Percentiles rank a stretch among this genome's conserved stretches.
These are phyloP conservation scores for Daldinia eschscholtzii DNA, from an alignment of 2,329 filamentous ascomycete genomes.

Conservation along the genomic window DNA sequence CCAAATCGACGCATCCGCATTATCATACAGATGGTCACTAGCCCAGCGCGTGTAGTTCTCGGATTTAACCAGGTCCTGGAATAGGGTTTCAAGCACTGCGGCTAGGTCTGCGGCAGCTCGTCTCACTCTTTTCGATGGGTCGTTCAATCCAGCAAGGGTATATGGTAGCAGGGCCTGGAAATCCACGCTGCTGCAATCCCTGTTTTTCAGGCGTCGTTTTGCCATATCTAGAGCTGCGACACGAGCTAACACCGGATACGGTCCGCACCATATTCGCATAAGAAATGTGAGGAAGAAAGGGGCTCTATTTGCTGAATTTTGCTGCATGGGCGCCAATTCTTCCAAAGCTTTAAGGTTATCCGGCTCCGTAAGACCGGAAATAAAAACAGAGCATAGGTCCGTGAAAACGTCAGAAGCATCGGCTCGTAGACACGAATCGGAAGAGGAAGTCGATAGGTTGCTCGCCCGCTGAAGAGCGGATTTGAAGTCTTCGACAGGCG, in stretches of 20 bases:
- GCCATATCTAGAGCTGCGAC: constrained; percentile 76
- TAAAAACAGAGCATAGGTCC: constrained; percentile 70
- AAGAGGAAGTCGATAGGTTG: constrained; percentile 53
- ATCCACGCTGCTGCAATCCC: constrained; percentile 67
- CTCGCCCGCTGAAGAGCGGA: constrained; percentile 46
- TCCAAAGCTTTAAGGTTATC: constrained; percentile 65
- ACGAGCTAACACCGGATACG: constrained; percentile 76
- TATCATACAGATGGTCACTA: constrained; percentile 73
- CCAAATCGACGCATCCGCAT: constrained; percentile 65
- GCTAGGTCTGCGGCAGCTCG: constrained; percentile 79
- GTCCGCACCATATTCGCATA: constrained; percentile 78
- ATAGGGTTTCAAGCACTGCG: constrained; percentile 65
- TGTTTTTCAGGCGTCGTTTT: constrained; percentile 67
- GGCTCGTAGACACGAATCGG: constrained; percentile 65
- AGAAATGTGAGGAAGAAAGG: constrained; percentile 82
- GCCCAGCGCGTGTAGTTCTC: constrained; percentile 69
- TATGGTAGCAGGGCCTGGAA: constrained; percentile 89
- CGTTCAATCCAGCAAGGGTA: constrained; percentile 77
- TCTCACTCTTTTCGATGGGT: constrained; percentile 81
- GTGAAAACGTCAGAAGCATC: constrained; percentile 66
- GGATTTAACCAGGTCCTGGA: constrained; percentile 53
- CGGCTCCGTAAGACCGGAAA: constrained; percentile 54
- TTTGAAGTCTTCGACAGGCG: constrained; percentile 45
- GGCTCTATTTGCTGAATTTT: constrained; percentile 66
- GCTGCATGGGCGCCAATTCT: constrained; percentile 66